Percentiles rank a stretch among this genome's conserved stretches.
Conservation (phyloP, 495 filamentous ascomycete genomes). For the Halenospora varia region DNA sequence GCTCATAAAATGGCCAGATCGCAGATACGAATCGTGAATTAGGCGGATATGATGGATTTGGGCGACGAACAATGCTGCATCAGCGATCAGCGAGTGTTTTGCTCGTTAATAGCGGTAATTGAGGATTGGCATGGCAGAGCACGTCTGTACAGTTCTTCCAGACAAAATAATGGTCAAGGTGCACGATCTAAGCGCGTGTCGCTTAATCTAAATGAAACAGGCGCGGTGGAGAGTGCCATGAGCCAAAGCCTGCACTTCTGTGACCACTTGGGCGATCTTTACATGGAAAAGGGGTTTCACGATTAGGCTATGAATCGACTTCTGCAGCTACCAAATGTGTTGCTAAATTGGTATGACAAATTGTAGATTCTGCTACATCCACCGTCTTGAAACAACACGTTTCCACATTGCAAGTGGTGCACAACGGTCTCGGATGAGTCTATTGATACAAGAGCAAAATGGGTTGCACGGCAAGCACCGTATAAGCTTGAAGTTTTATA, state of each 20-base stretch:
- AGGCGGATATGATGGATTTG: background rate
- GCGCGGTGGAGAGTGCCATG: background rate
- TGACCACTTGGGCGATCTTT: background rate
- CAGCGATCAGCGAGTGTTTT: background rate
- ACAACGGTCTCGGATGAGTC: too few species aligned
- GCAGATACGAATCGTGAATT: background rate
- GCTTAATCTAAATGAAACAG: background rate
- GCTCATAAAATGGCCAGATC: conserved; percentile 8
- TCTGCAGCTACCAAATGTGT: background rate
- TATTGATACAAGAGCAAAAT: background rate
- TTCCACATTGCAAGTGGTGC: too few species aligned
- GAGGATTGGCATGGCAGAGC: background rate
- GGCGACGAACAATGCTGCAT: conserved; percentile 4
- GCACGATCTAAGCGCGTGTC: background rate
- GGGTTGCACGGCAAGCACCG: background rate
- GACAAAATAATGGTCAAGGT: background rate
- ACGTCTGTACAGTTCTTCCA: background rate
- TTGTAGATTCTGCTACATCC: background rate
- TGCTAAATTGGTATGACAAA: background rate
- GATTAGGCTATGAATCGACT: background rate
- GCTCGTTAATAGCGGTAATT: background rate
- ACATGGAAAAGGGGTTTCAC: background rate
- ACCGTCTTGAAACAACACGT: background rate
- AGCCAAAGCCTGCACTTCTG: background rate
- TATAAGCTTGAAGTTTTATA: background rate